These are phyloP conservation scores for Thelonectria rubi DNA, from an alignment of 2,329 filamentous ascomycete genomes.

Conservation along the genomic window DNA sequence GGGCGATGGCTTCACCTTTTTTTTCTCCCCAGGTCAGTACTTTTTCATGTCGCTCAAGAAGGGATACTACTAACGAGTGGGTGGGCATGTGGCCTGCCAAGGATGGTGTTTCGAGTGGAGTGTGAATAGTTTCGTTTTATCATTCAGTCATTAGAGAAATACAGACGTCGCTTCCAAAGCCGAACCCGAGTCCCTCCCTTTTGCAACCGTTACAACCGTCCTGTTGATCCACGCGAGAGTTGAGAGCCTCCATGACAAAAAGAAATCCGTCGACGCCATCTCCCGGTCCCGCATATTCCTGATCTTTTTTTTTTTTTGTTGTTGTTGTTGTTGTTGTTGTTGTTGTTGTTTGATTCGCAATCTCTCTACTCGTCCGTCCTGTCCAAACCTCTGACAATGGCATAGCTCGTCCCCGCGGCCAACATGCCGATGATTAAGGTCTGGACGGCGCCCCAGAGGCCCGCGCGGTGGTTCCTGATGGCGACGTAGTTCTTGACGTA, in stretches of 20 bases:
- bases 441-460: conserved; percentile 68
- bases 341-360: background rate
- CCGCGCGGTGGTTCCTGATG: conserved; percentile 60
- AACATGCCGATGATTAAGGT: conserved; percentile 72
- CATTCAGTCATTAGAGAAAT: conserved; percentile 23
- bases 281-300: background rate
- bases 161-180: conserved; percentile 3
- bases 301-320: too few relatives aligned
- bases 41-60: background rate
- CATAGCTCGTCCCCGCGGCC: conserved; percentile 73
- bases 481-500: conserved; percentile 69
- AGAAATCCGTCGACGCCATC: conserved; percentile 11
- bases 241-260: conserved; percentile 8
- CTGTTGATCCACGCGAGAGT: conserved; percentile 11
- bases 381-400: conserved; percentile 67
- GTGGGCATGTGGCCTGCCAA: background rate
- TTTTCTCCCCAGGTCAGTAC: conserved; percentile 45
- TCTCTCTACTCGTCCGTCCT: conserved; percentile 28
- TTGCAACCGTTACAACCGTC: conserved; percentile 5
- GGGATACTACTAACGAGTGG: conserved; percentile 43
- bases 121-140: conserved; percentile 6
- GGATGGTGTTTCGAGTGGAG: conserved; percentile 15
- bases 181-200: background rate
- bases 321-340: too few relatives aligned
- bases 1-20: conserved; percentile 68